phyloP scores from a whole-genome alignment of 371 early-diverging fungal genomes.

The Rhizopus microsporus region DNA sequence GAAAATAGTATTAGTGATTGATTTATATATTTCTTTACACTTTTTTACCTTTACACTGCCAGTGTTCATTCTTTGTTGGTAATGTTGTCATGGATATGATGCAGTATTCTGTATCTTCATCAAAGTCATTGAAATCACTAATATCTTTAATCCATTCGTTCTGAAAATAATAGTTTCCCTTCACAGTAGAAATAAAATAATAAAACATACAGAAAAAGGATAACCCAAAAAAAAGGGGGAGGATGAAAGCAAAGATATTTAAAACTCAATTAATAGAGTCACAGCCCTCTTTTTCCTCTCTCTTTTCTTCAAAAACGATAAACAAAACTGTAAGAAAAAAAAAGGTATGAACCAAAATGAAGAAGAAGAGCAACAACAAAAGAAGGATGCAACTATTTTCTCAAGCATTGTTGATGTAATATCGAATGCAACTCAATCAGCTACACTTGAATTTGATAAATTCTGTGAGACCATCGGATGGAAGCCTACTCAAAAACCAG shows the following conservation, averaged over 20 bases:
- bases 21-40: not conserved
- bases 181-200: not conserved
- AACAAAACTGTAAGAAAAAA: not conserved
- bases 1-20: not conserved
- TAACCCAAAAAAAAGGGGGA: not conserved
- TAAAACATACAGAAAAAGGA: conserved; percentile 1
- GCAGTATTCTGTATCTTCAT: not conserved
- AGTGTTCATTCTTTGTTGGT: conserved; percentile 1
- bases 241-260: not conserved
- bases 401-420: conserved; percentile 12
- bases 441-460: conserved; percentile 22
- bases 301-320: not conserved
- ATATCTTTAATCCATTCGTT: conserved; percentile 1
- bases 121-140: not conserved
- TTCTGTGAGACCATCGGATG: conserved; percentile 17
- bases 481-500: not conserved
- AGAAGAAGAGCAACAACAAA: conserved; percentile 5
- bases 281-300: not conserved
- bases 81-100: conserved; percentile 2
- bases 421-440: conserved; percentile 18
- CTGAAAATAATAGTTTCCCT: conserved; percentile 1
- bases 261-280: conserved; percentile 2
- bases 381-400: conserved; percentile 2
- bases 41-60: not conserved
- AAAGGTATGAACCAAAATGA: not conserved